Evolutionary conservation across 2,329 filamentous ascomycete genomes (phyloP), one percentile per base, ranked within the genome.

Genomic region (Mycosphaerella sp.): DNA sequence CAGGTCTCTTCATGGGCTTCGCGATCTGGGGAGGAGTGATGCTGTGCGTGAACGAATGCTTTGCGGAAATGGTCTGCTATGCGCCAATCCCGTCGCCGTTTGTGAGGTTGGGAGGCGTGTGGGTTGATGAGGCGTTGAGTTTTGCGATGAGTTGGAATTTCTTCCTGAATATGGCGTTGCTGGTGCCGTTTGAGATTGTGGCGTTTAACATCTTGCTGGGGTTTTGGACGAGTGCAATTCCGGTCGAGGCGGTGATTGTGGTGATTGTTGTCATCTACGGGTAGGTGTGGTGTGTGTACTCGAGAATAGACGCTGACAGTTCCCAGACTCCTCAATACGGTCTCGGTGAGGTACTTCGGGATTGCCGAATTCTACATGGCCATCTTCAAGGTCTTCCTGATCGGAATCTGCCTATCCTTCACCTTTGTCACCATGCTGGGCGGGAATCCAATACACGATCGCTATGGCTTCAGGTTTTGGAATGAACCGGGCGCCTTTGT

Each of bases 371-470:
- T 93, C 63, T 78, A 79, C 71, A 79, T 54, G 28, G 49, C 52
- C 21, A 40, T 57, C 86, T n/a, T 70, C 56, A 73, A 89, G 66
- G 78, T 88, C 4, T 60, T 89, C 2, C 75, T 89, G 45, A 86
- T 87, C 53, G 68, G 88, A 32, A 84, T 80, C 1, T 75, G 90
- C 44, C 77, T 89, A 59, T 61, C 81, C 55, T 90, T 87, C 71
- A 90, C 88, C 2, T 87, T 94, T 62, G 77, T 94, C 57, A 81
- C 82, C 56, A 91, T 91, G 83, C 72, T 93, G 1, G 88, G 60
- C 12, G 88, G 85, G 2, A 91, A 91, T 59, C 88, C 89, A 0
- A 65, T 81, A 1, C 49, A 79, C 34, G 84, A 89, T 59, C 73
- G 79, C 0, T 41, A 41, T 18, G 39, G 12, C 27, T 39, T n/a